A percentile compares a stretch with the other conserved stretches of the same genome.
These are phyloP conservation scores for Fragaria iinumae DNA, from an alignment of 306 rosid genomes.

Conservation along the genomic window DNA sequence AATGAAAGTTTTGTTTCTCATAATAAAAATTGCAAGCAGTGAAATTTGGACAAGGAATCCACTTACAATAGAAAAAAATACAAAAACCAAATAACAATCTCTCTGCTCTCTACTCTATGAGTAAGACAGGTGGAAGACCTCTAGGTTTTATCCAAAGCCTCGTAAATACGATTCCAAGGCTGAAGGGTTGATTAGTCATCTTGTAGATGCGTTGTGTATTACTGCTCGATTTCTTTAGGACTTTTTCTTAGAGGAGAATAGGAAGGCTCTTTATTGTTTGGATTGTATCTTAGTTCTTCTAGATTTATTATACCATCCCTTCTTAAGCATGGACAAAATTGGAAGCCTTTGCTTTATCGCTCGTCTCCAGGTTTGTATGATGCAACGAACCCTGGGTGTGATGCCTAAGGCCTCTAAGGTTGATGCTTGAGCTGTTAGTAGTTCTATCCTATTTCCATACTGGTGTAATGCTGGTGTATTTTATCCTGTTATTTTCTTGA, in stretches of 20 bases:
- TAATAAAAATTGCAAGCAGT: not conserved
- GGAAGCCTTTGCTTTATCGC: not conserved
- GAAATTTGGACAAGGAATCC: not conserved
- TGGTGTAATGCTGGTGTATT: not conserved
- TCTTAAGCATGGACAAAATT: not conserved
- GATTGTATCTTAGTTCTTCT: not conserved
- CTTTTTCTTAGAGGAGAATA: not conserved
- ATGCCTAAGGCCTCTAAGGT: not conserved
- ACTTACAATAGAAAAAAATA: not conserved
- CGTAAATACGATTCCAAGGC: not conserved
- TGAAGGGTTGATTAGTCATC: not conserved
- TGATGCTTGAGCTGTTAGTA: not conserved
- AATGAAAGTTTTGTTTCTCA: not conserved
- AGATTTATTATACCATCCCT: not conserved
- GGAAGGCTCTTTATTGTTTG: not conserved
- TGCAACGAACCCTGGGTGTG: not conserved
- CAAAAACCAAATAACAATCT: not conserved
- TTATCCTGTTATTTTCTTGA: not conserved
- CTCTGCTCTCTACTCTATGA: not conserved
- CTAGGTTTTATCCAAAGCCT: not conserved
- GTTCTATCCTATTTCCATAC: not conserved
- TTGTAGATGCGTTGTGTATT: not conserved
- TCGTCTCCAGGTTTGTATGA: not conserved
- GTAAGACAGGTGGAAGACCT: not conserved
- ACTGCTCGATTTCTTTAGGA: not conserved